Evolutionary conservation across 2,329 filamentous ascomycete genomes (phyloP).

Genomic region (Alternaria metachromatica): DNA sequence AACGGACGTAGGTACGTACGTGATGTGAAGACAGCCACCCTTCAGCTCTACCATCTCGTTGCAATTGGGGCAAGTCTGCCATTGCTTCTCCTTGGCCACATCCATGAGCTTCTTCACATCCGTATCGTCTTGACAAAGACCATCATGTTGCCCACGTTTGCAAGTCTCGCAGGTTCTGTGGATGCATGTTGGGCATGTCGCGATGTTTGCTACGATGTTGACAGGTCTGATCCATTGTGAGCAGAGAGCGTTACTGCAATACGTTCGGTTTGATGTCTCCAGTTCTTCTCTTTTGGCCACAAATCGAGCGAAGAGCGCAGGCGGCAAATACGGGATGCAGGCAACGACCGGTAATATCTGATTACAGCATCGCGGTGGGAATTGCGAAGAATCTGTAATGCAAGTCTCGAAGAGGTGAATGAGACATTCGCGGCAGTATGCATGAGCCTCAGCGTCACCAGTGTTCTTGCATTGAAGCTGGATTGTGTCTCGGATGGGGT

Average conservation of each 20-base stretch:
- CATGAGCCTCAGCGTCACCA: background rate
- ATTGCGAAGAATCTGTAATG: background rate
- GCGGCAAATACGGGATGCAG: background rate
- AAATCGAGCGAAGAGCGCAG: background rate
- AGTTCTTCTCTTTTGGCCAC: background rate
- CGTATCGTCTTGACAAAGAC: no score
- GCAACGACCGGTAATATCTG: background rate
- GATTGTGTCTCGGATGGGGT: background rate
- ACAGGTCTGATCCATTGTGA: background rate
- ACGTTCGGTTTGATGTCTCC: background rate
- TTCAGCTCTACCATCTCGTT: no score
- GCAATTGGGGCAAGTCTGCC: no score
- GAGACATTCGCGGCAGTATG: background rate
- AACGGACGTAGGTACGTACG: no score
- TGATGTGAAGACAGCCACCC: no score
- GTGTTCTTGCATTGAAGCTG: background rate
- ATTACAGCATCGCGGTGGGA: background rate
- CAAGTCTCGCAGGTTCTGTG: no score
- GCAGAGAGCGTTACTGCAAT: background rate
- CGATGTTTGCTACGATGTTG: background rate
- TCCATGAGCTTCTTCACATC: no score
- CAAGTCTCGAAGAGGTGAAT: background rate
- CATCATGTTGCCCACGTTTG: no score
- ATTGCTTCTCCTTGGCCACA: no score
- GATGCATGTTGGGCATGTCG: no score